phyloP scores from a whole-genome alignment of 2,329 filamentous ascomycete genomes.

The Aurifilum marmelostoma region DNA sequence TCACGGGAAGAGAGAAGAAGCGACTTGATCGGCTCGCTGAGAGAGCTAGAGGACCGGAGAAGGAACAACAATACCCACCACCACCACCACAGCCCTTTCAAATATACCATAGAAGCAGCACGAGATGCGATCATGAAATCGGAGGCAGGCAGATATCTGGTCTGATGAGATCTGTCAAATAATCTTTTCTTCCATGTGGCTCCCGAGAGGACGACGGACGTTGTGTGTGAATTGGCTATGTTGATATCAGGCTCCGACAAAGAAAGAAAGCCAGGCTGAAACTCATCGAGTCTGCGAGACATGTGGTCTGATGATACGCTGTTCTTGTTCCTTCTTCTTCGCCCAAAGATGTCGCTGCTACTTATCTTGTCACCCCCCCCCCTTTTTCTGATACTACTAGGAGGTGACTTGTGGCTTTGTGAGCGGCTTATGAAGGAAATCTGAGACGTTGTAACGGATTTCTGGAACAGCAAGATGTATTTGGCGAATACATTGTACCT shows the following conservation, averaged over 20 bases:
- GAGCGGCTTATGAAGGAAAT: no score
- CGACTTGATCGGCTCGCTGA: neutral
- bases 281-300: neutral
- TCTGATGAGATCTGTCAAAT: neutral
- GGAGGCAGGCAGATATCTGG: neutral
- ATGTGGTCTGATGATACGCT: neutral
- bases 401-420: no score
- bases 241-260: no score
- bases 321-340: neutral
- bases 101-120: slow-evolving; percentile 16
- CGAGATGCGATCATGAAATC: slow-evolving; percentile 13
- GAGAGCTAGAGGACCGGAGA: neutral
- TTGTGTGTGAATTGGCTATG: neutral
- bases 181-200: no score
- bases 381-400: no score
- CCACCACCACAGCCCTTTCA: neutral
- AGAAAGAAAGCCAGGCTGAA: neutral
- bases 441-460: no score
- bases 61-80: neutral
- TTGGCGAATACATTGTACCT: no score
- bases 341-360: neutral
- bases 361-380: neutral
- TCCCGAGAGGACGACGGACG: neutral
- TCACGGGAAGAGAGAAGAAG: neutral
- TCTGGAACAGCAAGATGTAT: no score